These are phyloP conservation scores for Herpetomonas samuelpessoai DNA, from an alignment of 208 protist genomes.

Conservation along the genomic window DNA sequence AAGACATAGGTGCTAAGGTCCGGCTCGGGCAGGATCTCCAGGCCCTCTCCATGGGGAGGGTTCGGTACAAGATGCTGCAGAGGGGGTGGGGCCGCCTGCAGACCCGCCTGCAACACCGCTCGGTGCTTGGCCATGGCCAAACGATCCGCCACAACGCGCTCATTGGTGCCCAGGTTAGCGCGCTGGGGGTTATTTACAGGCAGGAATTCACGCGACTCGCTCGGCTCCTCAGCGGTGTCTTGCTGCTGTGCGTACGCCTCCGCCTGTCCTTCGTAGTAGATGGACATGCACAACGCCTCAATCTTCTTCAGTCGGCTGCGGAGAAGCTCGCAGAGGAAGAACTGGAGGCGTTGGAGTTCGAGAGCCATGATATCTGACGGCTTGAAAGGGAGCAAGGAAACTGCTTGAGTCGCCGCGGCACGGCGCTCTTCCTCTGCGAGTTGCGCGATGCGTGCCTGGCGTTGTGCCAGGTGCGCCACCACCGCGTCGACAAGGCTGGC, in stretches of 20 bases:
- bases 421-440: constrained; percentile 52
- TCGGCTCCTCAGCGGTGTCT: not conserved
- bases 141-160: constrained; percentile 67
- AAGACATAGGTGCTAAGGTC: constrained; percentile 79
- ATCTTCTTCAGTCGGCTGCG: constrained; percentile 83
- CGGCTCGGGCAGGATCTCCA: constrained; percentile 74
- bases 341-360: constrained; percentile 77
- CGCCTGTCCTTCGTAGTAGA: constrained; percentile 60
- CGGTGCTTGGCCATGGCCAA: constrained; percentile 41
- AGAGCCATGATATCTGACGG: constrained; percentile 74
- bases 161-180: constrained; percentile 50
- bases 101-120: constrained; percentile 45
- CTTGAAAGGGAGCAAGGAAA: constrained; percentile 73
- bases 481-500: constrained; percentile 44
- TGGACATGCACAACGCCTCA: constrained; percentile 50
- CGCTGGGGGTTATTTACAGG: constrained; percentile 47
- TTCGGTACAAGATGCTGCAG: constrained; percentile 70
- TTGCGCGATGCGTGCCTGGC: constrained; percentile 32
- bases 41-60: constrained; percentile 61
- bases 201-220: constrained; percentile 12
- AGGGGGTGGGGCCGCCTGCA: constrained; percentile 48
- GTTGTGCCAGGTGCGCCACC: constrained; percentile 31
- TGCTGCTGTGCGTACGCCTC: constrained; percentile 21
- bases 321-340: constrained; percentile 81
- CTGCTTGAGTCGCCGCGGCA: constrained; percentile 15